phyloP scores from a whole-genome alignment of 305 asterid genomes.

The Fraxinus xanthoxyloides region DNA sequence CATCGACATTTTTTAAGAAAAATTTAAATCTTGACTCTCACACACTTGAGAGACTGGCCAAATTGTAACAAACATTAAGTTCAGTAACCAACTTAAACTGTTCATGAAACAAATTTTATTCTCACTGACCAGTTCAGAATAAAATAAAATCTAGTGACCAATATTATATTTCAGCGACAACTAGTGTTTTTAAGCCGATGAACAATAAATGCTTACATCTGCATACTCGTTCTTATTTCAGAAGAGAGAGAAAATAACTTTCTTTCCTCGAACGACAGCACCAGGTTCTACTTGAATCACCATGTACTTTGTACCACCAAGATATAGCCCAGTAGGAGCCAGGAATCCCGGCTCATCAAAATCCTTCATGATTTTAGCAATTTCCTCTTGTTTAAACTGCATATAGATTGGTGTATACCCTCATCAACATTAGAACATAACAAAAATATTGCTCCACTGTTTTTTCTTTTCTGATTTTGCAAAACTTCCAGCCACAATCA shows the following conservation, averaged over 20 bases:
- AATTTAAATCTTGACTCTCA: not conserved
- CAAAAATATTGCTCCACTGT: not conserved
- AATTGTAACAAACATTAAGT: not conserved
- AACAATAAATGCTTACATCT: not conserved
- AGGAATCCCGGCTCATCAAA: constrained; percentile 30
- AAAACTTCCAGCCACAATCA: not conserved
- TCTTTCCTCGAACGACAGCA: constrained; percentile 31
- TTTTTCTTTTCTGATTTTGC: not conserved
- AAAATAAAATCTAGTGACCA: not conserved
- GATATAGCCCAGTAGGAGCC: constrained; percentile 31
- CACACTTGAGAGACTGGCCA: not conserved
- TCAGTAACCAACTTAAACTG: not conserved
- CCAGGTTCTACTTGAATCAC: constrained; percentile 33
- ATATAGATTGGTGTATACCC: not conserved
- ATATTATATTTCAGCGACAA: not conserved
- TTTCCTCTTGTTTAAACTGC: constrained; percentile 25
- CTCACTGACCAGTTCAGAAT: not conserved
- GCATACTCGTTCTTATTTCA: not conserved
- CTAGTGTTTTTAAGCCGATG: not conserved
- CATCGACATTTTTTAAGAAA: not conserved
- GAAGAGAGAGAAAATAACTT: constrained; percentile 8
- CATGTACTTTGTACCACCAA: constrained; percentile 29
- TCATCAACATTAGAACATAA: not conserved
- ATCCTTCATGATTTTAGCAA: constrained; percentile 24
- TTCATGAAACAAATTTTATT: not conserved